Conservation (phyloP, 768 basidiomycete genomes). For the Termitomyces sp. region DNA sequence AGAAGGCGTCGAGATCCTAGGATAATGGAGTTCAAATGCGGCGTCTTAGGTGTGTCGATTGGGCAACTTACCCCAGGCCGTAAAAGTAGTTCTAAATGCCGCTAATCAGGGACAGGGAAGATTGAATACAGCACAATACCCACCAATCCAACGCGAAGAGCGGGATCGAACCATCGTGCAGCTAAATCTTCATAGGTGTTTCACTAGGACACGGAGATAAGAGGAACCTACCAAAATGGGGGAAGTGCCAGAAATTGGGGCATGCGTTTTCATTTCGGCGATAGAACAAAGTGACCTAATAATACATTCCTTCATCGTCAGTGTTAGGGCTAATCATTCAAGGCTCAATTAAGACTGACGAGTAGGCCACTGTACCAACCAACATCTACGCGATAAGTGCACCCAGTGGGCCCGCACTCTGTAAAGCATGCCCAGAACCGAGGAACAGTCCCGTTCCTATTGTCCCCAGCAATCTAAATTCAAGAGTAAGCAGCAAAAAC, state of each 20-base stretch:
- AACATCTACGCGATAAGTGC: constrained; percentile 59
- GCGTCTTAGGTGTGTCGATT: neutral
- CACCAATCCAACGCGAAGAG: constrained; percentile 53
- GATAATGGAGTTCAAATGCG: neutral
- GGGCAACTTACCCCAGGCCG: constrained; percentile 28
- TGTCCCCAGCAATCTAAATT: constrained; percentile 61
- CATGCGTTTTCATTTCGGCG: constrained; percentile 78
- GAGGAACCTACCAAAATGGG: constrained; percentile 48
- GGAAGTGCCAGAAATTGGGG: constrained; percentile 78
- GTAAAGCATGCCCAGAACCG: constrained; percentile 59
- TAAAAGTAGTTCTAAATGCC: constrained; percentile 35
- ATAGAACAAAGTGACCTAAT: constrained; percentile 55
- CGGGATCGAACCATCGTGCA: constrained; percentile 52
- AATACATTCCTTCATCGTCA: neutral
- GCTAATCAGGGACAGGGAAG: neutral
- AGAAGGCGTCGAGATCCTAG: constrained; percentile 60
- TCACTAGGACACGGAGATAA: neutral
- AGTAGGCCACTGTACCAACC: constrained; percentile 63
- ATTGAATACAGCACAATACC: constrained; percentile 10
- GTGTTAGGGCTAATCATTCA: neutral
- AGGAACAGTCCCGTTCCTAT: constrained; percentile 73
- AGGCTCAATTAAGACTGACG: constrained; percentile 30
- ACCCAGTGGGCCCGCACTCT: constrained; percentile 60
- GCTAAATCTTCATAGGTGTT: constrained; percentile 23
- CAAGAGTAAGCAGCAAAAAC: neutral